Evolutionary conservation across 75 land plant species (phyloP).

Genomic region (Selaginella moellendorffii): DNA sequence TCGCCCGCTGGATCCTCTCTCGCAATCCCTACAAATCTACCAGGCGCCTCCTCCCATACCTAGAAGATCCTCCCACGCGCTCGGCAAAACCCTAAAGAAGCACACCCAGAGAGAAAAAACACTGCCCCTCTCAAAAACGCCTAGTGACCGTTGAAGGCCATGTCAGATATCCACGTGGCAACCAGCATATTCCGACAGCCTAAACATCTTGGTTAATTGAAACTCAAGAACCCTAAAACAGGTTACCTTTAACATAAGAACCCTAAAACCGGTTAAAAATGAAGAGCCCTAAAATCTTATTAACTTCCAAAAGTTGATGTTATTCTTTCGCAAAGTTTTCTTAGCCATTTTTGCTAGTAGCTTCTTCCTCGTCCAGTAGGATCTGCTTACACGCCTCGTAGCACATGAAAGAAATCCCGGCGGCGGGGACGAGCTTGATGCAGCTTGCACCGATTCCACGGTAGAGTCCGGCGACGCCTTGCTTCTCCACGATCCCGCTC

Average conservation of each 20-base stretch:
- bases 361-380: slow-evolving; percentile 49
- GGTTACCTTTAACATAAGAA: not conserved
- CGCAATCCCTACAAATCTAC: no score
- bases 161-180: no score
- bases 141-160: no score
- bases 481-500: slow-evolving; percentile 13
- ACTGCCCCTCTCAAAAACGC: no score
- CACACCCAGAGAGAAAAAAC: no score
- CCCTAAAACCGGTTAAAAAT: not conserved
- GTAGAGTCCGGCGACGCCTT: slow-evolving; percentile 21
- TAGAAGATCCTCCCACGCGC: no score
- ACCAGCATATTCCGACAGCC: slow-evolving; percentile 8
- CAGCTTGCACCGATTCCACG: slow-evolving; percentile 27
- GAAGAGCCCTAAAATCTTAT: not conserved
- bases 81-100: no score
- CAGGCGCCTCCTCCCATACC: no score
- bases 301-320: not conserved
- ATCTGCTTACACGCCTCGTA: slow-evolving; percentile 24
- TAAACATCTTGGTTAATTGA: not conserved
- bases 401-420: slow-evolving; percentile 31
- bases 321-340: not conserved
- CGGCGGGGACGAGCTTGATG: slow-evolving; percentile 28
- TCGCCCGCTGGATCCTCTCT: no score
- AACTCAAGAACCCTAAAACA: not conserved
- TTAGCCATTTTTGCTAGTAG: no score